Percentiles rank a stretch among this genome's conserved stretches.
Evolutionary conservation across 345 rosid genomes (phyloP).

Genomic region (Pistacia integerrima): DNA sequence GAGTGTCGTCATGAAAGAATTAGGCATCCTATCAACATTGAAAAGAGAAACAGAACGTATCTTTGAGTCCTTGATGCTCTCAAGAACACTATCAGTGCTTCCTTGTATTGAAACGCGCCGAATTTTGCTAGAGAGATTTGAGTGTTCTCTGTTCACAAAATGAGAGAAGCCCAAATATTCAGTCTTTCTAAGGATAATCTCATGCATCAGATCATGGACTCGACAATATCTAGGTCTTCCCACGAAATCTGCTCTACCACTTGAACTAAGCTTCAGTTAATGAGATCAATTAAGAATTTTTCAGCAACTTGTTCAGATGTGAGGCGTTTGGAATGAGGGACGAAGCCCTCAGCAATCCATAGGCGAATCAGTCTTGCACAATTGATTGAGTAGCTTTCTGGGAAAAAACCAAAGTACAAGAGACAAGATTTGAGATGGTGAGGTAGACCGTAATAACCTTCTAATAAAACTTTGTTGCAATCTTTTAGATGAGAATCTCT

Average conservation of each 20-base stretch:
- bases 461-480: too few relatives aligned
- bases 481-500: too few relatives aligned
- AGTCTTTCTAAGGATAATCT: conserved; percentile 15
- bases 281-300: conserved; percentile 18
- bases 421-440: too few relatives aligned
- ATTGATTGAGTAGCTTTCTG: too few relatives aligned
- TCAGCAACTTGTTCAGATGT: conserved; percentile 20
- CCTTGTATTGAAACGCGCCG: conserved; percentile 14
- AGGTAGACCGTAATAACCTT: too few relatives aligned
- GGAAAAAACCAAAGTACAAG: too few relatives aligned
- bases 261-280: conserved; percentile 19
- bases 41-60: too few relatives aligned
- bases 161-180: conserved; percentile 7
- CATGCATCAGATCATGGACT: conserved; percentile 16
- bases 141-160: background rate
- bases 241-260: background rate
- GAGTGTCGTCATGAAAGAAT: background rate
- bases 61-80: background rate
- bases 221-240: conserved; percentile 17
- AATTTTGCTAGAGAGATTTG: background rate
- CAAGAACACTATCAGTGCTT: background rate
- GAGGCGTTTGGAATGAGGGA: too few relatives aligned
- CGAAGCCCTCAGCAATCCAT: too few relatives aligned
- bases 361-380: too few relatives aligned
- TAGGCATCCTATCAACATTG: too few relatives aligned